phyloP scores from a whole-genome alignment of 1,284 basidiomycete genomes.

The Cryptococcus hybrid region DNA sequence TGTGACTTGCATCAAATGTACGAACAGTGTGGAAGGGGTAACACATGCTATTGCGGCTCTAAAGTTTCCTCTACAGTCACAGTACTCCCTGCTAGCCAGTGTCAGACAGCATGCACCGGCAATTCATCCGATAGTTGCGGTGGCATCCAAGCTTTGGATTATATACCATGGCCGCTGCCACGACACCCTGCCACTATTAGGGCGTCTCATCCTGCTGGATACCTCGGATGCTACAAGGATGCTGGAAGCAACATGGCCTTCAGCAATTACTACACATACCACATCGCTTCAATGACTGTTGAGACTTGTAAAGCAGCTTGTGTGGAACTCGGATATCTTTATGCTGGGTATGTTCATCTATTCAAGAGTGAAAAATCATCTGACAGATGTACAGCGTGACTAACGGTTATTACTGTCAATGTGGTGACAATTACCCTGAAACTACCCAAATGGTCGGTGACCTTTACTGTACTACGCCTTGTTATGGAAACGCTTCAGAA shows the following conservation, averaged over 20 bases:
- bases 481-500: conserved; percentile 20
- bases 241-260: conserved; percentile 10
- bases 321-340: conserved; percentile 19
- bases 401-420: conserved; percentile 8
- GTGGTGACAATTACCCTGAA: conserved; percentile 11
- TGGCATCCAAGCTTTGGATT: neutral
- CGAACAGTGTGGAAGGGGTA: too few relatives aligned
- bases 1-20: too few relatives aligned
- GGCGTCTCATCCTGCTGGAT: conserved; percentile 10
- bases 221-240: conserved; percentile 18
- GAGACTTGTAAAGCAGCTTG: conserved; percentile 28
- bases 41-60: conserved; percentile 1
- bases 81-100: neutral
- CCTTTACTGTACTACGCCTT: conserved; percentile 14
- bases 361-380: neutral
- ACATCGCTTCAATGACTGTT: conserved; percentile 22
- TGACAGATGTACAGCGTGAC: conserved; percentile 1
- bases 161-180: neutral
- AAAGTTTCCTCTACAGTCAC: neutral
- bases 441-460: conserved; percentile 8
- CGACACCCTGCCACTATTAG: neutral
- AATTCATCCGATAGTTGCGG: conserved; percentile 1
- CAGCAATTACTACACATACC: conserved; percentile 17
- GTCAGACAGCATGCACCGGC: too few relatives aligned
- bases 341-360: conserved; percentile 10